Percentiles rank a stretch among this genome's conserved stretches.
Conservation (phyloP, 306 rosid genomes). For the Quercus gilva region DNA sequence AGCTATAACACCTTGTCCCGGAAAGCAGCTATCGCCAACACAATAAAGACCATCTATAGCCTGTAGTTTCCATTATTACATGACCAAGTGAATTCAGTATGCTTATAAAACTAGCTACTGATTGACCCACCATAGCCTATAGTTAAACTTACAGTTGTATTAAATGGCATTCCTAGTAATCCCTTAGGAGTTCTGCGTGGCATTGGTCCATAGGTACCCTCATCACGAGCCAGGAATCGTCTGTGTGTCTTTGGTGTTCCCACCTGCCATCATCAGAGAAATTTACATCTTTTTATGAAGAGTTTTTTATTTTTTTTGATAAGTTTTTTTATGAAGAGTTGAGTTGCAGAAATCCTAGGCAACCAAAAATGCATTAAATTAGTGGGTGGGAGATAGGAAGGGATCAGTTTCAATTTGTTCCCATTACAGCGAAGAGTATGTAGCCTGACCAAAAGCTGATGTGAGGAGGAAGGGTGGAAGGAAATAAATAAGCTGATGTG, state of each 20-base stretch:
- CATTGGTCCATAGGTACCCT: slow-evolving; percentile 97
- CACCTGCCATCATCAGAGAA: slow-evolving; percentile 46
- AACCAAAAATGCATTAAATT: background rate
- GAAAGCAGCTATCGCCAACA: slow-evolving; percentile 99
- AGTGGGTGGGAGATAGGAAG: background rate
- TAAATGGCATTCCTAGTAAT: slow-evolving; percentile 94
- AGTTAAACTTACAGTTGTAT: slow-evolving; percentile 71
- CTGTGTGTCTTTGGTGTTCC: slow-evolving; percentile 96
- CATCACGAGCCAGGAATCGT: slow-evolving; percentile 78
- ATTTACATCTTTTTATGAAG: background rate
- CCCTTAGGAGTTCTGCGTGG: slow-evolving; percentile 84
- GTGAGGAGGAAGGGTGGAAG: background rate
- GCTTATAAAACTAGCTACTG: slow-evolving; percentile 10
- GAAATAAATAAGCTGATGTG: background rate
- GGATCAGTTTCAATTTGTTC: background rate
- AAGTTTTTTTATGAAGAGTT: background rate
- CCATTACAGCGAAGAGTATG: background rate
- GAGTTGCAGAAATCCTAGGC: background rate
- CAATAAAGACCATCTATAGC: slow-evolving; percentile 84
- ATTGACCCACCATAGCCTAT: slow-evolving; percentile 13
- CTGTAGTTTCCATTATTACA: slow-evolving; percentile 46
- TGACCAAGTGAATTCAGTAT: slow-evolving; percentile 11
- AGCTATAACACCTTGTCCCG: slow-evolving; percentile 98
- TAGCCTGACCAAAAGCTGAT: background rate
- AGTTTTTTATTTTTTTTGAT: no score